Conservation (phyloP, 2,329 filamentous ascomycete genomes). For the Neonectria ditissima region DNA sequence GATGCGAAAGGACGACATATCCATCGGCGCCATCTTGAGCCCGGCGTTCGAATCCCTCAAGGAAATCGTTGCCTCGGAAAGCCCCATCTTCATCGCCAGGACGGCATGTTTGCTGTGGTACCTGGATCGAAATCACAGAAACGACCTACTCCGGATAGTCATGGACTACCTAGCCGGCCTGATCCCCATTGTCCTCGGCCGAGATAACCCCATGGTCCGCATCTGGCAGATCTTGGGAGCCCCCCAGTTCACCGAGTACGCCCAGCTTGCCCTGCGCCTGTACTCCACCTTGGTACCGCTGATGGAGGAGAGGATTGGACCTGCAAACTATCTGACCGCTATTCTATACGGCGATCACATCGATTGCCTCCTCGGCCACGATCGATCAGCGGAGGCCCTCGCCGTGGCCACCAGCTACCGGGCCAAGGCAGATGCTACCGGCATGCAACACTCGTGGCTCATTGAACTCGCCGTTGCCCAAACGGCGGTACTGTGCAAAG, state of each 20-base stretch:
- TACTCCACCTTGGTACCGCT: conserved; percentile 48
- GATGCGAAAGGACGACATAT: conserved; percentile 48
- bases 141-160: conserved; percentile 49
- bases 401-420: conserved; percentile 46
- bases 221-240: conserved; percentile 49
- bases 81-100: conserved; percentile 49
- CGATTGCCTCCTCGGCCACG: conserved; percentile 48
- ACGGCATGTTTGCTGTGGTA: conserved; percentile 53
- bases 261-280: conserved; percentile 48
- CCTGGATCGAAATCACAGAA: conserved; percentile 49
- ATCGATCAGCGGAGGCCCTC: conserved; percentile 44
- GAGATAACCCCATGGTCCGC: conserved; percentile 45
- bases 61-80: conserved; percentile 49
- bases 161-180: conserved; percentile 48
- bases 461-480: conserved; percentile 48
- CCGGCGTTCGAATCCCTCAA: conserved; percentile 52
- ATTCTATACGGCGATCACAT: conserved; percentile 51
- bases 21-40: conserved; percentile 47
- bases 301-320: conserved; percentile 47
- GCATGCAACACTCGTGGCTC: conserved; percentile 47
- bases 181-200: conserved; percentile 47
- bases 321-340: conserved; percentile 49
- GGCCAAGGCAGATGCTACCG: conserved; percentile 45
- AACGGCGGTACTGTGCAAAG: conserved; percentile 46
- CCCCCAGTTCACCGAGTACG: conserved; percentile 49